Evolutionary conservation across 441 rosid genomes (phyloP), one percentile per base, ranked within the genome.

Genomic region (Adansonia grandidieri): DNA sequence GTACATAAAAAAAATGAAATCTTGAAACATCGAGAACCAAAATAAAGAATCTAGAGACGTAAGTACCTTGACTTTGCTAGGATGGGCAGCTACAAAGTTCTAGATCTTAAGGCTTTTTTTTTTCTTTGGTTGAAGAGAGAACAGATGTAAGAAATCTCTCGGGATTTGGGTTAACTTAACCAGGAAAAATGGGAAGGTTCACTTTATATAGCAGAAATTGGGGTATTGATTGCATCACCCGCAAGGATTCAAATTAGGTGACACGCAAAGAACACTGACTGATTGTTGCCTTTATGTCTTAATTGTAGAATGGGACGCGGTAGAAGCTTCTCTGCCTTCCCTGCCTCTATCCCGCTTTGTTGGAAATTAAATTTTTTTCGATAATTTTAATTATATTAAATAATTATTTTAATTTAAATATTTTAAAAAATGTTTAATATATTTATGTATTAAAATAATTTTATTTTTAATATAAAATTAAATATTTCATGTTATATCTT

Each of bases 61-160:
- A 32, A 17, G 63, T 54, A 72, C 75, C 75, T 72, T 58, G 64
- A 54, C 11, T 72, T 56, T 63, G 64, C 17, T 53, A 9, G 9
- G 75, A 71, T 9, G 9, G 62, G 44, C 63, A 71, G 62, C 10
- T 71, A 15, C 50, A 56, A 37, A 37, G 20, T 5, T 37, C 66
- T 10, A 42, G 0, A 1, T 11, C 22, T 22, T 28, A 22, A 6
- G 9, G 0, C 2, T 14, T 44, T 44, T 19, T 40, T 4, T n/a
- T 62, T 3, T 8, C 40, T 9, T 0, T 56, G 19, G 6, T 54
- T 6, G 17, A 44, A 2, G 32, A 45, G 44, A 48, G 42, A 69
- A 69, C 56, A 7, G 32, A 11, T 37, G 64, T 4, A 5, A 63
- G 68, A 32, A 32, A 13, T 9, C 10, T 32, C 6, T 5, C 2